Evolutionary conservation across 371 early-diverging fungal genomes (phyloP).

Genomic region (Mucor velutinosus): DNA sequence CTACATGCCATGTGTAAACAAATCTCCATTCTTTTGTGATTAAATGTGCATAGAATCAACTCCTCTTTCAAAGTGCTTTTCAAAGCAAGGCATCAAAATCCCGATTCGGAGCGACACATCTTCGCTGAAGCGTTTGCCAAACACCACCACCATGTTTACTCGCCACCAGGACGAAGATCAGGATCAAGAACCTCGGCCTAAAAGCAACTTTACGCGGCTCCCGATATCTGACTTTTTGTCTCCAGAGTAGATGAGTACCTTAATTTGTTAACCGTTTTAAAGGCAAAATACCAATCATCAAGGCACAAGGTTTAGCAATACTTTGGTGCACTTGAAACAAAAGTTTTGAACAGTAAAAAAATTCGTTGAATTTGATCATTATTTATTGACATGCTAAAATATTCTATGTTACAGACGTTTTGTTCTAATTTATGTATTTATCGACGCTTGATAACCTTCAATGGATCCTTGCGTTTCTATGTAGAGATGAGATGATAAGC

Average conservation of each 20-base stretch:
- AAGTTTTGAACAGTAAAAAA: background rate
- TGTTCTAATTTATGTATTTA: constrained; percentile 9
- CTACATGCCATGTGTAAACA: background rate
- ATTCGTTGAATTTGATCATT: background rate
- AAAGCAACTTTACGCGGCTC: constrained; percentile 8
- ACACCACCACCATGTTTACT: background rate
- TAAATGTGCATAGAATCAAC: constrained; percentile 52
- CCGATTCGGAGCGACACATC: constrained; percentile 50
- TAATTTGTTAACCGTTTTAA: background rate
- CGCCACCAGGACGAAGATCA: background rate
- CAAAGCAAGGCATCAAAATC: constrained; percentile 67
- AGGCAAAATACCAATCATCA: background rate
- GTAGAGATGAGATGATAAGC: background rate
- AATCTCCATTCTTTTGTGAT: background rate
- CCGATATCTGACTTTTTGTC: constrained; percentile 18
- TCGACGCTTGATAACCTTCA: constrained; percentile 49
- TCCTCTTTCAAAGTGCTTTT: constrained; percentile 64
- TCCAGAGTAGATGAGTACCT: constrained; percentile 6
- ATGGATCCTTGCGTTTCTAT: constrained; percentile 64
- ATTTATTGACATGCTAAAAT: background rate
- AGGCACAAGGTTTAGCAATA: background rate
- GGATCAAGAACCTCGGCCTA: background rate
- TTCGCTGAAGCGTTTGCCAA: background rate
- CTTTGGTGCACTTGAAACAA: background rate
- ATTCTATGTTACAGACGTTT: background rate